A percentile compares a stretch with the other conserved stretches of the same genome.
phyloP scores from a whole-genome alignment of 2,329 filamentous ascomycete species.

The Salinomyces thailandicus region DNA sequence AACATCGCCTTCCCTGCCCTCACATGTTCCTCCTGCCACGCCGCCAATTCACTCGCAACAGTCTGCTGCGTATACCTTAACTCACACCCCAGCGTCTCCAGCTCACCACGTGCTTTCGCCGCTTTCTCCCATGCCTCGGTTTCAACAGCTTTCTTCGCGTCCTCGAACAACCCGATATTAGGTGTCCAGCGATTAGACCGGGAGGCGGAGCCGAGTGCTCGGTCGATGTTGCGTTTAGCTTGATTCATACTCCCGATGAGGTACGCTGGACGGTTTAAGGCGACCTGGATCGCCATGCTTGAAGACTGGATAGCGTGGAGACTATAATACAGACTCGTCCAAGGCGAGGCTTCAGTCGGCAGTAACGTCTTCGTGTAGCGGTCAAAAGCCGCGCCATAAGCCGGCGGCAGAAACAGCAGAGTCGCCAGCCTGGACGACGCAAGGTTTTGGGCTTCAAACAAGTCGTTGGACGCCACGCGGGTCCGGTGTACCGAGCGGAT shows the following conservation, averaged over 20 bases:
- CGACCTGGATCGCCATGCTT: constrained; percentile 66
- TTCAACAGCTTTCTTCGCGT: constrained; percentile 70
- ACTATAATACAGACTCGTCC: constrained; percentile 61
- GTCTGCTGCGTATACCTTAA: constrained; percentile 87
- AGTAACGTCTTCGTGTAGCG: constrained; percentile 57
- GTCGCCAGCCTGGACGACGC: constrained; percentile 43
- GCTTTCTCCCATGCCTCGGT: constrained; percentile 78
- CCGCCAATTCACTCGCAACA: constrained; percentile 80
- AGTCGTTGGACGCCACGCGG: constrained; percentile 54
- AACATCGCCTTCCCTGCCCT: constrained; percentile 65
- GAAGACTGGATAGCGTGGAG: constrained; percentile 75
- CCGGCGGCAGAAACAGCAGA: constrained; percentile 55
- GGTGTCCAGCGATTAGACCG: constrained; percentile 72
- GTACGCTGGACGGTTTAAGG: constrained; percentile 67
- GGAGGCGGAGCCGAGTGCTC: constrained; percentile 62
- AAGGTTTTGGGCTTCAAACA: constrained; percentile 53
- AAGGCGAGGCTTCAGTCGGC: constrained; percentile 62
- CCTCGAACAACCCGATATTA: constrained; percentile 60
- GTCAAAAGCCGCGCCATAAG: constrained; percentile 60
- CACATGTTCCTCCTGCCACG: constrained; percentile 85
- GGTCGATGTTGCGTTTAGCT: constrained; percentile 65
- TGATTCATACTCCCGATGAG: constrained; percentile 68
- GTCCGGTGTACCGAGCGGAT: constrained; percentile 69
- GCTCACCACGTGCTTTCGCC: constrained; percentile 57
- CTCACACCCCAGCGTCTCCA: constrained; percentile 66